A percentile compares a stretch with the other conserved stretches of the same genome.
phyloP scores from a whole-genome alignment of 495 filamentous ascomycete species.

The Trichocladium antarcticum region DNA sequence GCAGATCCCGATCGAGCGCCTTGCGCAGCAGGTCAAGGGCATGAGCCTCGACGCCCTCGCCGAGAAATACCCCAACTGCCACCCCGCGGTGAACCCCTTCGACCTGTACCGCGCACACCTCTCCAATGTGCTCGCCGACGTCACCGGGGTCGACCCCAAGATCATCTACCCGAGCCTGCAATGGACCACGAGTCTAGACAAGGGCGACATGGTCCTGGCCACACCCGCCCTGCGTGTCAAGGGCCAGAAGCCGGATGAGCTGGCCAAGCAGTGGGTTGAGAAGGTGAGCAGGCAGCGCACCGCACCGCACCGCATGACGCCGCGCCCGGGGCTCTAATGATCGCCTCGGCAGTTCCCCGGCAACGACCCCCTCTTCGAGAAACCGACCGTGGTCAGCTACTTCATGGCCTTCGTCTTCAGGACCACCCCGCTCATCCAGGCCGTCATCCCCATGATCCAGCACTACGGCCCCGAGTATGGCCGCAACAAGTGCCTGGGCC shows the following conservation, averaged over 20 bases:
- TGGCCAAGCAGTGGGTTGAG: conserved; percentile 57
- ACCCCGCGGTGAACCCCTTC: conserved; percentile 67
- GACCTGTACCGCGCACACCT: conserved; percentile 85
- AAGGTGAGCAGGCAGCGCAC: conserved; percentile 46
- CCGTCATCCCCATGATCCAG: conserved; percentile 55
- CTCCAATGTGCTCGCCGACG: conserved; percentile 56
- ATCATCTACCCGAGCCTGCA: conserved; percentile 68
- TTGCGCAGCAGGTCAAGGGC: conserved; percentile 30
- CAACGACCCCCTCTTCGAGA: conserved; percentile 57
- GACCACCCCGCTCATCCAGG: conserved; percentile 43
- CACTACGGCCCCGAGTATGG: conserved; percentile 53
- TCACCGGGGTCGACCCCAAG: conserved; percentile 58
- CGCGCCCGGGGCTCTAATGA: too few species aligned
- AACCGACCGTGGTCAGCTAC: conserved; percentile 49
- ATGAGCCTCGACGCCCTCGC: conserved; percentile 29
- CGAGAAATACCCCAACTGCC: conserved; percentile 42
- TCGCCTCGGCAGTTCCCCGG: conserved; percentile 58
- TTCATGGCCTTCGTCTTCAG: conserved; percentile 81
- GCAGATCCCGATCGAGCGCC: conserved; percentile 23
- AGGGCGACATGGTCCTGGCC: conserved; percentile 76
- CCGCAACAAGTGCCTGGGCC: conserved; percentile 51
- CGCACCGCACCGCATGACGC: too few species aligned
- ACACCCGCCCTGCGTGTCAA: conserved; percentile 72
- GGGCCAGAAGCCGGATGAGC: conserved; percentile 64
- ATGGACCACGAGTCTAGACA: conserved; percentile 78